These are phyloP conservation scores for Stagonosporopsis cucurbitacearum DNA, from an alignment of 2,329 filamentous ascomycete genomes.

Conservation along the genomic window DNA sequence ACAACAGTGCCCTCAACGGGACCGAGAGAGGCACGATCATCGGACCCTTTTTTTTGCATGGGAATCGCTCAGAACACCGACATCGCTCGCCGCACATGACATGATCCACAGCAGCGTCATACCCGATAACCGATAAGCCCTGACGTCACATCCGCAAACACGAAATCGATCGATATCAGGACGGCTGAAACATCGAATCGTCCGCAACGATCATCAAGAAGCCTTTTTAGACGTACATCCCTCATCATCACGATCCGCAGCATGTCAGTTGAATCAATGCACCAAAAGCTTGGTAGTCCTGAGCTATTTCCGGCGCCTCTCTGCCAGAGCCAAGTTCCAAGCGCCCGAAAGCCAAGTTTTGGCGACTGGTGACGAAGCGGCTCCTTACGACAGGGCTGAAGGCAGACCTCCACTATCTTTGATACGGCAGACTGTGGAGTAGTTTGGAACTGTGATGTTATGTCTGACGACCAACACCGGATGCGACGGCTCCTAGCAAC, in stretches of 20 bases:
- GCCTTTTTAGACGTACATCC: not conserved
- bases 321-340: slow-evolving; percentile 16
- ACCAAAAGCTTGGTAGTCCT: slow-evolving; percentile 2
- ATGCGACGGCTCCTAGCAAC: slow-evolving; percentile 7
- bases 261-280: not conserved
- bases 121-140: slow-evolving; percentile 5
- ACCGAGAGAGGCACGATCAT: slow-evolving; percentile 3
- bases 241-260: not conserved
- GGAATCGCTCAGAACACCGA: slow-evolving; percentile 7
- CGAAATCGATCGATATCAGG: not conserved
- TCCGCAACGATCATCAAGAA: not conserved
- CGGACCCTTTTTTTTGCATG: slow-evolving; percentile 1
- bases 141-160: slow-evolving; percentile 5
- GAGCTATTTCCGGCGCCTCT: not conserved
- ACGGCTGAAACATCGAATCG: not conserved
- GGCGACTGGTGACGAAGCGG: slow-evolving; percentile 11
- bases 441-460: slow-evolving; percentile 11
- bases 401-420: not conserved
- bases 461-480: slow-evolving; percentile 1
- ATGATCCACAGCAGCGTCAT: slow-evolving; percentile 8
- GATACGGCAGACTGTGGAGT: slow-evolving; percentile 1
- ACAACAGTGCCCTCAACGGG: slow-evolving; percentile 3
- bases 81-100: slow-evolving; percentile 9
- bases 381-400: slow-evolving; percentile 11
- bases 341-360: slow-evolving; percentile 24